Conservation (phyloP, 345 rosid species). For the Pelargonium nanum region DNA sequence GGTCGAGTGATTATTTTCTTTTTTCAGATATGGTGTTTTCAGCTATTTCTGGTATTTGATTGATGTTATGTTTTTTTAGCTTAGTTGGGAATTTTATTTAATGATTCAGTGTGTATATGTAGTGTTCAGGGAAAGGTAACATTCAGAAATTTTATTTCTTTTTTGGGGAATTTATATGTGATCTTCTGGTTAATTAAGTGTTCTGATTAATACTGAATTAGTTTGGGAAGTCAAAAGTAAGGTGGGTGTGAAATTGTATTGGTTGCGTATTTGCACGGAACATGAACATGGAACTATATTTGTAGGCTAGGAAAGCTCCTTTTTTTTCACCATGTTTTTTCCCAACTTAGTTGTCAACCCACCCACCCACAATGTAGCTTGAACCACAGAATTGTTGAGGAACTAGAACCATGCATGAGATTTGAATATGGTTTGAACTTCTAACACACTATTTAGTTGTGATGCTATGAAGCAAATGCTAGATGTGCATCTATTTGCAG, state of each 20-base stretch:
- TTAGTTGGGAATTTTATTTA: background rate
- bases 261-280: background rate
- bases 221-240: background rate
- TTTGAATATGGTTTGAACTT: background rate
- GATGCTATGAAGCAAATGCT: background rate
- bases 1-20: background rate
- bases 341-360: background rate
- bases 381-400: background rate
- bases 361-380: background rate
- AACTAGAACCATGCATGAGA: background rate
- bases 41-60: background rate
- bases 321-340: background rate
- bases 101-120: background rate
- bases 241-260: background rate
- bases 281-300: background rate
- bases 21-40: too few relatives aligned
- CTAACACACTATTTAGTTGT: background rate
- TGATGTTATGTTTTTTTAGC: background rate
- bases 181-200: background rate
- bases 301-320: background rate
- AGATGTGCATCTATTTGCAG: background rate
- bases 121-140: too few relatives aligned
- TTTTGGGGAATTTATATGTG: background rate
- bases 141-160: too few relatives aligned
- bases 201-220: background rate